These are phyloP conservation scores for Cladorrhinum sp. DNA, from an alignment of 2,329 filamentous ascomycete genomes.

Conservation along the genomic window DNA sequence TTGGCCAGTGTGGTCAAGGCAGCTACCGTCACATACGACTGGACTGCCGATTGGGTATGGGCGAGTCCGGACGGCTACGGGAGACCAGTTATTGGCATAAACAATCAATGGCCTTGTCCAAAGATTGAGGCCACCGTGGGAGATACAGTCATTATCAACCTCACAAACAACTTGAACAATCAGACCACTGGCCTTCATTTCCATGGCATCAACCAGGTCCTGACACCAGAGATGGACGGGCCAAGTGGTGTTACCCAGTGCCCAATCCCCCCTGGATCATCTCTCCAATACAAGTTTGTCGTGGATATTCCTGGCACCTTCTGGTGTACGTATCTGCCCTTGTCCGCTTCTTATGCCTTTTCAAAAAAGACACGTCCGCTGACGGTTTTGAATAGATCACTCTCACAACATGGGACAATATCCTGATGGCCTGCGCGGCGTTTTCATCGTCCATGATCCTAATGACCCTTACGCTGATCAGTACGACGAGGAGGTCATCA, in stretches of 20 bases:
- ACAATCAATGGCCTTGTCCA: slow-evolving; percentile 60
- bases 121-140: slow-evolving; percentile 49
- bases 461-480: slow-evolving; percentile 49
- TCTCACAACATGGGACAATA: slow-evolving; percentile 64
- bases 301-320: slow-evolving; percentile 46
- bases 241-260: slow-evolving; percentile 54
- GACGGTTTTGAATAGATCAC: slow-evolving; percentile 44
- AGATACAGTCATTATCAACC: slow-evolving; percentile 48
- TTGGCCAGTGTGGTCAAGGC: slow-evolving; percentile 29
- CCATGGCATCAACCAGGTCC: slow-evolving; percentile 57
- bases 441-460: slow-evolving; percentile 59
- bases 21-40: slow-evolving; percentile 36
- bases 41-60: slow-evolving; percentile 41
- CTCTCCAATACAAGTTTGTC: slow-evolving; percentile 51
- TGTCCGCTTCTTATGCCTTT: background rate
- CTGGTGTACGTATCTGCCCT: slow-evolving; percentile 39
- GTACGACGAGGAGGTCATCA: slow-evolving; percentile 56
- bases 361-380: background rate
- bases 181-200: slow-evolving; percentile 53
- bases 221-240: slow-evolving; percentile 58
- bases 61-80: slow-evolving; percentile 37
- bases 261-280: slow-evolving; percentile 48
- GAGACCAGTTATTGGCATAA: slow-evolving; percentile 50
- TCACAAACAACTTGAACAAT: slow-evolving; percentile 51
- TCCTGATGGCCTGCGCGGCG: slow-evolving; percentile 62